These are phyloP conservation scores for Agastache rugosa DNA, from an alignment of 257 asterid genomes.

Conservation along the genomic window DNA sequence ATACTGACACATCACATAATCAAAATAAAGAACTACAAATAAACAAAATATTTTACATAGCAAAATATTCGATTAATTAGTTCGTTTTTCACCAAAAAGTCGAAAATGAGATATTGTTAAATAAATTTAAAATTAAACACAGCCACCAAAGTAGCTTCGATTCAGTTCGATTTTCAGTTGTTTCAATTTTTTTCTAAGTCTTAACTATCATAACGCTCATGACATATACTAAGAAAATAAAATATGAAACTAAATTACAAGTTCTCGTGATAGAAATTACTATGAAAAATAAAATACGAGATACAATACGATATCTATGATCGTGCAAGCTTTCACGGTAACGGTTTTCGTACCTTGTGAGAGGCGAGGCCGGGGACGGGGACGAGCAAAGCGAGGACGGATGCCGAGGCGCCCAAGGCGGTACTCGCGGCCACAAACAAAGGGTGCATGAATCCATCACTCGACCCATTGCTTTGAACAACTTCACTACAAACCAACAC, in stretches of 20 bases:
- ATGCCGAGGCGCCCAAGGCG: slow-evolving; percentile 55
- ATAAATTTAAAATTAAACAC: no score
- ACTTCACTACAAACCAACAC: slow-evolving; percentile 54
- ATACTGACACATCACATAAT: no score
- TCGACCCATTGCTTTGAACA: slow-evolving; percentile 29
- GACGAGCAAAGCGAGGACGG: slow-evolving; percentile 55
- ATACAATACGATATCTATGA: not conserved
- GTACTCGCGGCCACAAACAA: slow-evolving; percentile 61
- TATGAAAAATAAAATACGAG: not conserved
- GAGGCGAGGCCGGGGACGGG: slow-evolving; percentile 67
- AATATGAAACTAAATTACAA: no score
- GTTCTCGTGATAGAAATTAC: no score
- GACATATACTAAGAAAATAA: no score
- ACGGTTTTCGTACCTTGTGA: slow-evolving; percentile 41
- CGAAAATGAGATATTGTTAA: not conserved
- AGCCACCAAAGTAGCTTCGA: no score
- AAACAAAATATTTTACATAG: not conserved
- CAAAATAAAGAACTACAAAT: not conserved
- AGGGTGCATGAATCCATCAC: slow-evolving; percentile 47
- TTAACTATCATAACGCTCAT: no score
- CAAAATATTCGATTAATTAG: no score
- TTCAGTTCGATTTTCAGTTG: no score
- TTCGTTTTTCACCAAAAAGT: no score
- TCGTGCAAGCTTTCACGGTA: not conserved
- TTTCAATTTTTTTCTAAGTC: no score